Evolutionary conservation across 2,329 filamentous ascomycete genomes (phyloP).

Genomic region (Sporothrix euskadiensis): DNA sequence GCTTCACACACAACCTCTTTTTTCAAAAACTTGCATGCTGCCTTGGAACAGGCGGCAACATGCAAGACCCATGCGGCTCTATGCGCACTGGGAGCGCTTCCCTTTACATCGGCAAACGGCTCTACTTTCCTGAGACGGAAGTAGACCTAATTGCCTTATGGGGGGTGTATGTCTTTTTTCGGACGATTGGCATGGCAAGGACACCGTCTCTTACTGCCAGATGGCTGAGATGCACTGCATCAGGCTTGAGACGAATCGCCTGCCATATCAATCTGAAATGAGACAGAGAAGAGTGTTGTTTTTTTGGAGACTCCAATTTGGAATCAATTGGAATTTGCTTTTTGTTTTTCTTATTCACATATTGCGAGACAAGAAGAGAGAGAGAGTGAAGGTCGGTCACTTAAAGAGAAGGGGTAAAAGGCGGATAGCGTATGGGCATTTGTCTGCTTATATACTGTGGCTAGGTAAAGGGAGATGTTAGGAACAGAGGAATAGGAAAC

Average conservation of each 20-base stretch:
- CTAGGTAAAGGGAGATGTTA: background rate
- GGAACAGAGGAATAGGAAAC: background rate
- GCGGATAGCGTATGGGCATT: background rate
- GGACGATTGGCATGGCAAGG: background rate
- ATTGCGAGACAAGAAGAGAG: background rate
- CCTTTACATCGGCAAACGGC: background rate
- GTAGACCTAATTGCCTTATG: background rate
- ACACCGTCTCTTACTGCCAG: background rate
- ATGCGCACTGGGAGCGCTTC: background rate
- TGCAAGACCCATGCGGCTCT: background rate
- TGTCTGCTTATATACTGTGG: constrained; percentile 1
- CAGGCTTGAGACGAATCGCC: background rate
- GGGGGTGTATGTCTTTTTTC: background rate
- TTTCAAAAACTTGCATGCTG: background rate
- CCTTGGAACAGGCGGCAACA: constrained; percentile 20
- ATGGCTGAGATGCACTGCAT: constrained; percentile 23
- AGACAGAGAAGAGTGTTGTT: no score
- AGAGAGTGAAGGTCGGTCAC: background rate
- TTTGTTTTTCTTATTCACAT: background rate
- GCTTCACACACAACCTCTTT: background rate
- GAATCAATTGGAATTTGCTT: background rate
- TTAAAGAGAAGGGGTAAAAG: constrained; percentile 5
- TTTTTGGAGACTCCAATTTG: constrained; percentile 10
- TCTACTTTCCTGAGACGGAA: constrained; percentile 23
- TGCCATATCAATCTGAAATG: background rate